Evolutionary conservation across 805 yeast species (phyloP).

Genomic region (Pichia eremophila): DNA sequence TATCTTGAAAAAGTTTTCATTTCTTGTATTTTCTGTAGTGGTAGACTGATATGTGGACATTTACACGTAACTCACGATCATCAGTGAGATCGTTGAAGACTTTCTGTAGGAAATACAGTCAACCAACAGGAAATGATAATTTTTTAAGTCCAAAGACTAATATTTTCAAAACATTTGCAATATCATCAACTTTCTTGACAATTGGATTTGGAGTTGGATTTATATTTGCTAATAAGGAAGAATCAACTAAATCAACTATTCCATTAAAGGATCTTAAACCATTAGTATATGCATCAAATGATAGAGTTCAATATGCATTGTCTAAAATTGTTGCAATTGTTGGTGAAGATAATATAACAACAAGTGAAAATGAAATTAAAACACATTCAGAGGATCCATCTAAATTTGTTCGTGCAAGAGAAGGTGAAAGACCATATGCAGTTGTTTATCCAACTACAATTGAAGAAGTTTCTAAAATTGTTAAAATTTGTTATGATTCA

Average conservation of each 20-base stretch:
- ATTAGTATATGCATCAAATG: constrained; percentile 45
- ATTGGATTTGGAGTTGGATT: constrained; percentile 9
- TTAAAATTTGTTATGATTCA: constrained; percentile 54
- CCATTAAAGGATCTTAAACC: constrained; percentile 32
- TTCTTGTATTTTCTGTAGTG: no score
- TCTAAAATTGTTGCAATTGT: constrained; percentile 41
- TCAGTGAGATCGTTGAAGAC: background rate
- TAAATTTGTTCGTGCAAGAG: constrained; percentile 23
- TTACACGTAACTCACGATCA: background rate
- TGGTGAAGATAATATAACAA: constrained; percentile 42
- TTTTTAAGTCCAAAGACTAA: background rate
- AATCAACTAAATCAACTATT: constrained; percentile 11
- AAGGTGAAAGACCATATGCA: constrained; percentile 27
- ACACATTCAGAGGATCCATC: constrained; percentile 27
- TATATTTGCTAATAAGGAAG: background rate
- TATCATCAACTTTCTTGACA: constrained; percentile 7
- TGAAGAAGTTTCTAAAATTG: constrained; percentile 54
- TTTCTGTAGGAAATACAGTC: background rate
- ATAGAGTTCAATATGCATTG: constrained; percentile 42
- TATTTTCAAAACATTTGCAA: constrained; percentile 1
- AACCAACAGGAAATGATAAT: background rate
- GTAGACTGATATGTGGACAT: no score
- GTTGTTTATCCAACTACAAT: constrained; percentile 57
- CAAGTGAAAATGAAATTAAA: constrained; percentile 25
- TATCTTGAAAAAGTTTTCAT: no score